Percentiles rank a stretch among this genome's conserved stretches.
Conservation (phyloP, 345 rosid species). For the Abelmoschus esculentus region DNA sequence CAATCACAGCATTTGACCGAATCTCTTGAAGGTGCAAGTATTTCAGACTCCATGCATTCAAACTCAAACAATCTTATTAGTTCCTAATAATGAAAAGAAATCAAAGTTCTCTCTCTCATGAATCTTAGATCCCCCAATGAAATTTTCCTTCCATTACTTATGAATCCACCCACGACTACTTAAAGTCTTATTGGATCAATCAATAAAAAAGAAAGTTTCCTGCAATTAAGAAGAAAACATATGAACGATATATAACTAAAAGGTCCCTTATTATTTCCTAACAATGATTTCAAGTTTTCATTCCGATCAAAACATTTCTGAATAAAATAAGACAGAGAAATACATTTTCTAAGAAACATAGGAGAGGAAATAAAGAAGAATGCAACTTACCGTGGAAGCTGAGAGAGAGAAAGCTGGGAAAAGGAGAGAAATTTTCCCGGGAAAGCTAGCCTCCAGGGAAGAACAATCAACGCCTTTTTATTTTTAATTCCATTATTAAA, state of each 20-base stretch:
- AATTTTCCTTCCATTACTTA: constrained; percentile 18
- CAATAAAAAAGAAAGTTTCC: neutral
- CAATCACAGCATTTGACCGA: constrained; percentile 41
- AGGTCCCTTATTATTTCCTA: neutral
- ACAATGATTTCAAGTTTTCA: neutral
- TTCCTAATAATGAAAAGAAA: neutral
- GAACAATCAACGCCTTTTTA: neutral
- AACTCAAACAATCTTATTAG: constrained; percentile 1
- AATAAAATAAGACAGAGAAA: no score
- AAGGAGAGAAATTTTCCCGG: constrained; percentile 18
- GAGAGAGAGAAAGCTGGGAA: neutral
- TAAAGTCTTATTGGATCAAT: constrained; percentile 11
- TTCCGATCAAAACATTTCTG: neutral
- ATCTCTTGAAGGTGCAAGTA: constrained; percentile 27
- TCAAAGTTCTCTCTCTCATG: constrained; percentile 19
- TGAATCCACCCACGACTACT: constrained; percentile 17
- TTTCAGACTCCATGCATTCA: constrained; percentile 43
- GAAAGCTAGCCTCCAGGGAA: constrained; percentile 12
- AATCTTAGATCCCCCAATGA: constrained; percentile 15
- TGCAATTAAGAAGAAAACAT: constrained; percentile 2
- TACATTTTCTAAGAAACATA: neutral
- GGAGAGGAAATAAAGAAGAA: neutral
- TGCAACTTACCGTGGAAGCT: constrained; percentile 14
- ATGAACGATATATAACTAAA: neutral
- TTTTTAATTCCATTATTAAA: neutral